Percentiles rank a stretch among this genome's conserved stretches.
Conservation (phyloP, 2,329 filamentous ascomycete genomes). For the Ophiostoma fasciatum region DNA sequence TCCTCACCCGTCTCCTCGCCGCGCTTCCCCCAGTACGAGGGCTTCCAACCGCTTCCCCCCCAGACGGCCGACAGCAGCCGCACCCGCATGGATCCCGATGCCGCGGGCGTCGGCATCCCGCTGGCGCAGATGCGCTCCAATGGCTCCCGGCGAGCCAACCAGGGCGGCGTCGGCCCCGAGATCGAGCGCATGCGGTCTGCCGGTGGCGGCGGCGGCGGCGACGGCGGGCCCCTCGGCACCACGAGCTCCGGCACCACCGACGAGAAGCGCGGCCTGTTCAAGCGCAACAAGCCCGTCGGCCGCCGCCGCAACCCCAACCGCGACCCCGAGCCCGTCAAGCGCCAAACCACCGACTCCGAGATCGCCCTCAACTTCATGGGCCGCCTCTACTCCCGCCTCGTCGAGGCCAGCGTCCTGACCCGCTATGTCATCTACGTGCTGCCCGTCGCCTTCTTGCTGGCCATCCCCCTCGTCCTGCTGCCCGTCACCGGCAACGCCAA, state of each 20-base stretch:
- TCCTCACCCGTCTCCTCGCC: slow-evolving; percentile 11
- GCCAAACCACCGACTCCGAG: slow-evolving; percentile 31
- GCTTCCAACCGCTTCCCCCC: slow-evolving; percentile 12
- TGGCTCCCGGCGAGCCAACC: slow-evolving; percentile 26
- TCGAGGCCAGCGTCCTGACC: slow-evolving; percentile 47
- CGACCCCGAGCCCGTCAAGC: slow-evolving; percentile 19
- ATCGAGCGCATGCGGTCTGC: slow-evolving; percentile 4
- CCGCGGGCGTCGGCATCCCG: slow-evolving; percentile 32
- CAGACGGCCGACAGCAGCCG: slow-evolving; percentile 3
- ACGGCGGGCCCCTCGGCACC: too few species aligned
- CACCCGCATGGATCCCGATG: slow-evolving; percentile 16
- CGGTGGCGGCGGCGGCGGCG: slow-evolving; percentile 14
- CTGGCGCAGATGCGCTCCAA: slow-evolving; percentile 39
- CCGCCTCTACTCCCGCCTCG: slow-evolving; percentile 47
- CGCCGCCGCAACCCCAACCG: slow-evolving; percentile 32
- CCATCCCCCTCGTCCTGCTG: slow-evolving; percentile 45
- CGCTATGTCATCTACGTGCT: slow-evolving; percentile 55
- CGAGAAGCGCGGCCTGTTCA: slow-evolving; percentile 33
- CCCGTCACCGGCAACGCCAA: slow-evolving; percentile 25
- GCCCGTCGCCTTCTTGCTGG: slow-evolving; percentile 46
- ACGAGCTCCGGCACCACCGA: slow-evolving; percentile 18
- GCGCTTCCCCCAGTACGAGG: slow-evolving; percentile 12
- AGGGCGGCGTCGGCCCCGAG: slow-evolving; percentile 16
- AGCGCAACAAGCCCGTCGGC: slow-evolving; percentile 24
- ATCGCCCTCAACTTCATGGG: slow-evolving; percentile 50